Evolutionary conservation across 441 rosid genomes (phyloP), one percentile per base, ranked within the genome.

Genomic region (Erodium texanum): DNA sequence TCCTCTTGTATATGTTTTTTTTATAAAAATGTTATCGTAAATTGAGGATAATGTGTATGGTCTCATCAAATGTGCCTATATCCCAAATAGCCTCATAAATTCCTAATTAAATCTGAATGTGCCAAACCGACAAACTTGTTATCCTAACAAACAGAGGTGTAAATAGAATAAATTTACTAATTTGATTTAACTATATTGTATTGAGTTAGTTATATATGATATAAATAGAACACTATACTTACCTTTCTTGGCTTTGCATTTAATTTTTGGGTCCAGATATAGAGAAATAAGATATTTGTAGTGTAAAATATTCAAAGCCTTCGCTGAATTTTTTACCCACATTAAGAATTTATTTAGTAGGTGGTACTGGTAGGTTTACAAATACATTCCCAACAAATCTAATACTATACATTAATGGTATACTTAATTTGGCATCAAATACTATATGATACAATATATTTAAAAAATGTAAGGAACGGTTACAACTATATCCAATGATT

Each of bases 311-410:
- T 5, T 52, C 20, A 52, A 52, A 19, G 23, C 61, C 19, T 54
- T 0, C 4, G 23, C 8, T 54, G 2, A 54, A 7, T 1, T 54
- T 54, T 54, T 19, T 24, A 54, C 23, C 61, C 7, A 19, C 61
- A 54, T 54, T 54, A 18, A 24, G 24, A 18, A 19, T 19, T 54
- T 16, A 52, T 54, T 54, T 54, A 54, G 61, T 54, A 8, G 22
- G 24, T 18, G 61, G 61, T 54, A 54, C 11, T 18, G 61, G 61
- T 54, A 54, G 61, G 61, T 54, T 16, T 54, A 54, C 61, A 45
- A 18, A 54, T 54, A 11, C 23, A 54, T 24, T 19, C 41, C 61
- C 61, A 54, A 16, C 61, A 54, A 54, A 54, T n/a, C 61, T 1
- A 54, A n/a, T n/a, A n/a, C n/a, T 34, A 3, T 34, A 34, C 41